Evolutionary conservation across 129 eudicot genomes (phyloP), one percentile per base, ranked within the genome.

Genomic region (Saussurea involucrata): DNA sequence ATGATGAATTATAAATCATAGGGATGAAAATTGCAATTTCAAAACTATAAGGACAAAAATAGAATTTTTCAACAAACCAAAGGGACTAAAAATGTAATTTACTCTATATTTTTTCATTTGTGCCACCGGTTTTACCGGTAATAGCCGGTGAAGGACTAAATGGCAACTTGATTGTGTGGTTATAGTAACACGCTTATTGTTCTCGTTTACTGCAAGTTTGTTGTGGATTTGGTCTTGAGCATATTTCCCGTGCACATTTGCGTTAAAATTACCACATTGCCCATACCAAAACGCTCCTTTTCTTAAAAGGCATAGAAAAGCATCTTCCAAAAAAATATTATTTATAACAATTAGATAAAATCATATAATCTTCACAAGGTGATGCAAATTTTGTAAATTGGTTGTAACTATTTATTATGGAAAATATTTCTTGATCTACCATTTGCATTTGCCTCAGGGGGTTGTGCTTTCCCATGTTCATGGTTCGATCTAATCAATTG

Each of bases 211-310:
- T 21, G 74, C 75, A 80, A 73, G 79, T 73, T 80, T 73, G 83
- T 78, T 80, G 75, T 33, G 84, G 84, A 80, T 73, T 73, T 73
- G 84, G 84, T 80, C 79, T 66, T 55, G 46, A 67, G 84, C 84
- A 73, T 33, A 73, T 18, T 32, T 73, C 20, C 69, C 71, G 84
- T 73, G 84, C 55, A 31, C 9, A 53, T 66, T 71, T 66, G 0
- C 4, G 4, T 5, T 5, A 0, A 49, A 57, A 66, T 80, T 73
- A 80, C 63, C 8, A 24, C 9, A 8, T 33, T 69, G 27, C 68
- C 81, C 81, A 28, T 15, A 42, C 11, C 10, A 49, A 66, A 42
- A 37, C 18, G 72, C 25, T 18, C 20, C 42, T 32, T 61, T 31
- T 31, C 37, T 31, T 0, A 2, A 66, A 66, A 29, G 24, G 18